Evolutionary conservation across 495 filamentous ascomycete species (phyloP).

Genomic region (Usnea hakonensis): DNA sequence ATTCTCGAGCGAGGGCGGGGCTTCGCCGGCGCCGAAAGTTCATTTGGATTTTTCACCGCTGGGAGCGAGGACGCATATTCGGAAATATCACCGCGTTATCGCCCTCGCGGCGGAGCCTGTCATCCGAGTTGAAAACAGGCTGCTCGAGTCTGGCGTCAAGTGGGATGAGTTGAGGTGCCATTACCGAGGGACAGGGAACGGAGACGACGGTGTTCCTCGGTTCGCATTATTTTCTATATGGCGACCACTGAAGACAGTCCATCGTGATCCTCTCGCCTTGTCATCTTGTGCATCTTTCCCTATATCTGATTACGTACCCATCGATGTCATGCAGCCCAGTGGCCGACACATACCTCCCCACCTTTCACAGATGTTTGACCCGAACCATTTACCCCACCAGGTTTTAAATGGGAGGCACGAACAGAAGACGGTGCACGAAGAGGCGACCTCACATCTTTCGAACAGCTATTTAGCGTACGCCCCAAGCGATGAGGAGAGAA

Average conservation of each 20-base stretch:
- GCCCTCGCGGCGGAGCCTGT: neutral
- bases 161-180: neutral
- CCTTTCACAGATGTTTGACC: neutral
- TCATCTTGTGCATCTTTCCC: neutral
- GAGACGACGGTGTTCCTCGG: slow-evolving; percentile 1
- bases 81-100: neutral
- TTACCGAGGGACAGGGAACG: neutral
- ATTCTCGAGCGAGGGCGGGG: neutral
- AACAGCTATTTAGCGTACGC: neutral
- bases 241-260: slow-evolving; percentile 4
- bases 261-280: slow-evolving; percentile 3
- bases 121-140: slow-evolving; percentile 1
- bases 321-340: neutral
- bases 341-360: neutral
- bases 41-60: slow-evolving; percentile 4
- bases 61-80: slow-evolving; percentile 2
- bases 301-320: neutral
- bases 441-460: neutral
- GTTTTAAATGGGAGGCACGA: neutral
- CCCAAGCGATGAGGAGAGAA: neutral
- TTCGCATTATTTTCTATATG: slow-evolving; percentile 2
- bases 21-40: neutral
- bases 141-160: neutral
- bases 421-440: neutral
- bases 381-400: neutral